Percentiles rank a stretch among this genome's conserved stretches.
phyloP scores from a whole-genome alignment of 2,329 filamentous ascomycete species.

The Ophiostoma angusticollis region DNA sequence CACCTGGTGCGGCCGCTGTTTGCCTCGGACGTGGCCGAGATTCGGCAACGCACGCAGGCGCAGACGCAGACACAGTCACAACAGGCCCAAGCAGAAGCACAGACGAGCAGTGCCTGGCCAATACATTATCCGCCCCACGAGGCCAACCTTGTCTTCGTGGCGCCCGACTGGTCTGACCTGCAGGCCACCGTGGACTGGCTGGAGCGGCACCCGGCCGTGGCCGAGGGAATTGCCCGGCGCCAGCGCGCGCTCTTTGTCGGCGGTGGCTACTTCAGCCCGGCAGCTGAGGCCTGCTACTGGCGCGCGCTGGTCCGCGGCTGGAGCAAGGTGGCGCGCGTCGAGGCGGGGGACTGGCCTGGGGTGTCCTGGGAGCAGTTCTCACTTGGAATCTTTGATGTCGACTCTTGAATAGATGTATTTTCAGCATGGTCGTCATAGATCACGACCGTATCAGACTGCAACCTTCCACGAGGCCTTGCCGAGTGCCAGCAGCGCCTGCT shows the following conservation, averaged over 20 bases:
- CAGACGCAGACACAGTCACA: neutral
- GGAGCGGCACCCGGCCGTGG: constrained; percentile 25
- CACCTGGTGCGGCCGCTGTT: constrained; percentile 30
- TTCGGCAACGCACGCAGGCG: no score
- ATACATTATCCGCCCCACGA: constrained; percentile 18
- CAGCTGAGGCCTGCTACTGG: constrained; percentile 37
- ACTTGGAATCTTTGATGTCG: no score
- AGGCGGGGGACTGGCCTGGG: constrained; percentile 21
- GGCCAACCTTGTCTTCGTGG: constrained; percentile 31
- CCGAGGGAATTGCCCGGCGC: constrained; percentile 28
- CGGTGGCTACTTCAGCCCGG: constrained; percentile 28
- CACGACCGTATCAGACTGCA: no score
- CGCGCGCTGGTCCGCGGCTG: constrained; percentile 31
- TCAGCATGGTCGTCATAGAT: no score
- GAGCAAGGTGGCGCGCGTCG: constrained; percentile 24
- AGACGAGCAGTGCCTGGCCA: constrained; percentile 23
- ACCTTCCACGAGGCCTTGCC: constrained; percentile 4
- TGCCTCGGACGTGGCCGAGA: neutral
- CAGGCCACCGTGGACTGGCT: constrained; percentile 29
- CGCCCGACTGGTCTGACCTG: constrained; percentile 33
- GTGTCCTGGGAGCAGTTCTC: constrained; percentile 7
- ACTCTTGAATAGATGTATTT: no score
- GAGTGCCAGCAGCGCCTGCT: constrained; percentile 2
- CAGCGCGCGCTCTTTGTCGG: constrained; percentile 27
- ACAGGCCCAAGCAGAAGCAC: neutral